Evolutionary conservation across 129 eudicot species (phyloP).

Genomic region (Chrysanthemum makinoi): DNA sequence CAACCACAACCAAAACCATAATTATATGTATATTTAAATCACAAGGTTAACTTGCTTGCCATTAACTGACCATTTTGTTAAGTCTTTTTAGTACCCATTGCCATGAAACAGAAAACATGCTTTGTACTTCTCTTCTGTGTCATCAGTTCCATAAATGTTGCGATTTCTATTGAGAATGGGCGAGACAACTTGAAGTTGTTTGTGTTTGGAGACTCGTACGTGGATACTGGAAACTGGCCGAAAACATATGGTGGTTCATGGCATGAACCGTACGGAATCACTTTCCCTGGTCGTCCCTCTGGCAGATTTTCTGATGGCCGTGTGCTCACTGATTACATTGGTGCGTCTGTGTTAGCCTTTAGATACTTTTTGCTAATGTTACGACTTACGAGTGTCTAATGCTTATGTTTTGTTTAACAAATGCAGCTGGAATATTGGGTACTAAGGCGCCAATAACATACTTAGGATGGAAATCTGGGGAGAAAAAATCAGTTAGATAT

Average conservation of each 20-base stretch:
- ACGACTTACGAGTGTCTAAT: too few species aligned
- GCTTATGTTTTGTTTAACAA: neutral
- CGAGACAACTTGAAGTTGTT: constrained; percentile 38
- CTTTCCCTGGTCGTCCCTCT: constrained; percentile 65
- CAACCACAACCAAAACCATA: constrained; percentile 22
- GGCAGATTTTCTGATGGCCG: constrained; percentile 86
- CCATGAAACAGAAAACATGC: constrained; percentile 31
- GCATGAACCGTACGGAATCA: constrained; percentile 64
- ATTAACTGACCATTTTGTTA: neutral
- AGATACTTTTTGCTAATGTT: too few species aligned
- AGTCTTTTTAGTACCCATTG: neutral
- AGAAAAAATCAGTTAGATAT: constrained; percentile 22
- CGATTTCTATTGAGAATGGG: neutral
- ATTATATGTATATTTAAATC: too few species aligned
- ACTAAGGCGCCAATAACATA: constrained; percentile 53
- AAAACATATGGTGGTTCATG: constrained; percentile 42
- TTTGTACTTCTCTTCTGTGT: constrained; percentile 28
- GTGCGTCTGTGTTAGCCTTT: constrained; percentile 20
- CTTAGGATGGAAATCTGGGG: constrained; percentile 34
- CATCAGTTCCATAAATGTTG: constrained; percentile 16
- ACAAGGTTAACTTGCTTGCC: constrained; percentile 11
- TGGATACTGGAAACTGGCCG: constrained; percentile 65
- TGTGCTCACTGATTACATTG: constrained; percentile 72
- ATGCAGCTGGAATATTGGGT: constrained; percentile 53
- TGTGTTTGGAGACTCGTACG: constrained; percentile 82